Evolutionary conservation across 306 rosid species (phyloP).

Genomic region (Carpinus fangiana): DNA sequence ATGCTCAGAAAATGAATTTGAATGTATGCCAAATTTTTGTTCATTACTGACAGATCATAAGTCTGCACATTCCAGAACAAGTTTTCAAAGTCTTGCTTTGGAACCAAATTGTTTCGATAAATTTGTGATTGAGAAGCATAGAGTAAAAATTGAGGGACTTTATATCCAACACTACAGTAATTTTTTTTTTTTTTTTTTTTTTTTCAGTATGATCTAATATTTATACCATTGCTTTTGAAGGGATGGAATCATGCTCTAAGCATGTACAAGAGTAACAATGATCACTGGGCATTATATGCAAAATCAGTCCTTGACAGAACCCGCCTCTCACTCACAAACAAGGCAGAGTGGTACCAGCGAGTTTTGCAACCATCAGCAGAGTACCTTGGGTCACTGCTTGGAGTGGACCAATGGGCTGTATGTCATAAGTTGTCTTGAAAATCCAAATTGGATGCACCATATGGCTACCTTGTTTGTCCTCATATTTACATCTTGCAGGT

Average conservation of each 20-base stretch:
- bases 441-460: background rate
- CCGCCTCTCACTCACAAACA: slow-evolving; percentile 87
- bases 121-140: background rate
- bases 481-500: slow-evolving; percentile 61
- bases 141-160: background rate
- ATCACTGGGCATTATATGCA: slow-evolving; percentile 85
- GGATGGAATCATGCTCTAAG: slow-evolving; percentile 83
- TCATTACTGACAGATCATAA: slow-evolving; percentile 8
- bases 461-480: slow-evolving; percentile 31
- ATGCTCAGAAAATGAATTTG: background rate
- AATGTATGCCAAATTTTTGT: background rate
- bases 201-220: slow-evolving; percentile 13
- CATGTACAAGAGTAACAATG: slow-evolving; percentile 56
- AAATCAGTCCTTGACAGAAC: slow-evolving; percentile 97
- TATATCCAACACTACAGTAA: background rate
- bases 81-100: background rate
- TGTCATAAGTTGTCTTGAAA: slow-evolving; percentile 29
- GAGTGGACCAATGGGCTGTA: slow-evolving; percentile 92
- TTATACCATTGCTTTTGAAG: slow-evolving; percentile 49
- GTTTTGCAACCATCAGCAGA: slow-evolving; percentile 94
- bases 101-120: background rate
- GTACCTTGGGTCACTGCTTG: slow-evolving; percentile 90
- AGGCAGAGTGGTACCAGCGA: slow-evolving; percentile 76
- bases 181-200: background rate
- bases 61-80: slow-evolving; percentile 1